Percentiles rank a stretch among this genome's conserved stretches.
Conservation (phyloP, 2,329 filamentous ascomycete species). For the Curvularia verruculosa region DNA sequence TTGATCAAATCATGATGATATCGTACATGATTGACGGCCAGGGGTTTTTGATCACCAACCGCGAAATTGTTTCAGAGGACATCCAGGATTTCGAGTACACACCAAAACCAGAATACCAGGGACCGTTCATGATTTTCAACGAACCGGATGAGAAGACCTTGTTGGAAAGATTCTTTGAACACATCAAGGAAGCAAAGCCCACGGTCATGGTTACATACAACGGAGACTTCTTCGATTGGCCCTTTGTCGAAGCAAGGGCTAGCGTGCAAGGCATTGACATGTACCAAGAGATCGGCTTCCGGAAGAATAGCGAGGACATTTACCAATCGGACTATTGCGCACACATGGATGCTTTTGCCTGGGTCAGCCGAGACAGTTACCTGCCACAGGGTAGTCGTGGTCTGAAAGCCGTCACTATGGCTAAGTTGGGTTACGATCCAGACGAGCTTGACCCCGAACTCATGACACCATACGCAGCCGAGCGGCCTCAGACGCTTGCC, state of each 20-base stretch:
- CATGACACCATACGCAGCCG: constrained; percentile 88
- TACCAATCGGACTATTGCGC: constrained; percentile 96
- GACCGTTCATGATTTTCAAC: constrained; percentile 97
- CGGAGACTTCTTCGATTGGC: constrained; percentile 99
- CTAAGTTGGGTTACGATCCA: constrained; percentile 96
- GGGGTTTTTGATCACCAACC: constrained; percentile 96
- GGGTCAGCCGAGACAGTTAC: constrained; percentile 99
- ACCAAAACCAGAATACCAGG: constrained; percentile 92
- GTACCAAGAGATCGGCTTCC: constrained; percentile 98
- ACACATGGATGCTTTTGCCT: constrained; percentile 98
- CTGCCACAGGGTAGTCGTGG: constrained; percentile 96
- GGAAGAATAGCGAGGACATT: constrained; percentile 92
- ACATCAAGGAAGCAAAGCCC: constrained; percentile 91
- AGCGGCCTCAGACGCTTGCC: constrained; percentile 90
- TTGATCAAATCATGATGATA: constrained; percentile 99
- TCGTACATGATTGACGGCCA: constrained; percentile 99
- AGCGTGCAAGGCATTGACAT: constrained; percentile 97
- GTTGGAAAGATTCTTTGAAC: constrained; percentile 90
- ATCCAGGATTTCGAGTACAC: constrained; percentile 99
- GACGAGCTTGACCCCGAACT: constrained; percentile 97
- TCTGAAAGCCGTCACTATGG: constrained; percentile 95
- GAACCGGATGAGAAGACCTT: constrained; percentile 89
- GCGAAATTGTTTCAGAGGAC: constrained; percentile 96
- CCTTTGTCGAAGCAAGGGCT: constrained; percentile 91
- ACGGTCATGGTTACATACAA: constrained; percentile 99